phyloP scores from a whole-genome alignment of 495 filamentous ascomycete genomes.

The Penicillium maclennaniae region DNA sequence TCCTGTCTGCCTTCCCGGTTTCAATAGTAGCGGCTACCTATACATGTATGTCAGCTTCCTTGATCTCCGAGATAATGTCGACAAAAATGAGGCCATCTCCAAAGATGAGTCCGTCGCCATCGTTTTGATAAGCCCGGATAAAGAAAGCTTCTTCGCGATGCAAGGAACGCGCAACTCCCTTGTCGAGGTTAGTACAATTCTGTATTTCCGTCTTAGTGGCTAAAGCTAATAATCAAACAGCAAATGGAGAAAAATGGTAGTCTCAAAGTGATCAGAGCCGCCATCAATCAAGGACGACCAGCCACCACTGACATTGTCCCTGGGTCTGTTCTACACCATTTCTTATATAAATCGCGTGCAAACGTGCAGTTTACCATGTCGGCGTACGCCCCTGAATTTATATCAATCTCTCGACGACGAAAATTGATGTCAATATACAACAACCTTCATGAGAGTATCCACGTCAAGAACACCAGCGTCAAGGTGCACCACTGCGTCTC shows the following conservation, averaged over 20 bases:
- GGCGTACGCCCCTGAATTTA: slow-evolving; percentile 69
- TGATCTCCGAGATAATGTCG: slow-evolving; percentile 35
- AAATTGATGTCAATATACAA: slow-evolving; percentile 81
- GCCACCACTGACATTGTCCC: slow-evolving; percentile 71
- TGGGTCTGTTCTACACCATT: slow-evolving; percentile 76
- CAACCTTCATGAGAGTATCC: slow-evolving; percentile 74
- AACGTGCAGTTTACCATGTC: slow-evolving; percentile 98
- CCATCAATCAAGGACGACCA: slow-evolving; percentile 68
- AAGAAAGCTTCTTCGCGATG: slow-evolving; percentile 88
- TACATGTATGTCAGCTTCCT: slow-evolving; percentile 99
- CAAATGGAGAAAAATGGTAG: slow-evolving; percentile 72
- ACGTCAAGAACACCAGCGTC: slow-evolving; percentile 75
- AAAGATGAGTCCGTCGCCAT: slow-evolving; percentile 80
- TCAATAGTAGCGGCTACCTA: slow-evolving; percentile 95
- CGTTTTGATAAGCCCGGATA: slow-evolving; percentile 86
- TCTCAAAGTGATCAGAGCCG: slow-evolving; percentile 67
- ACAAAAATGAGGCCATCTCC: slow-evolving; percentile 34
- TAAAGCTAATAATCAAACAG: slow-evolving; percentile 18
- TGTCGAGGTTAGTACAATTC: slow-evolving; percentile 48
- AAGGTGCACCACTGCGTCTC: slow-evolving; percentile 79
- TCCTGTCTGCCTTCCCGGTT: slow-evolving; percentile 90
- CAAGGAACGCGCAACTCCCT: slow-evolving; percentile 79
- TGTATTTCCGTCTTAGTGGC: neutral
- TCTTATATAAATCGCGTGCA: slow-evolving; percentile 85
- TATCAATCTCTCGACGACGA: slow-evolving; percentile 58